Evolutionary conservation across 1,284 basidiomycete genomes (phyloP), one percentile per base, ranked within the genome.

Genomic region (Sporisorium reilianum): DNA sequence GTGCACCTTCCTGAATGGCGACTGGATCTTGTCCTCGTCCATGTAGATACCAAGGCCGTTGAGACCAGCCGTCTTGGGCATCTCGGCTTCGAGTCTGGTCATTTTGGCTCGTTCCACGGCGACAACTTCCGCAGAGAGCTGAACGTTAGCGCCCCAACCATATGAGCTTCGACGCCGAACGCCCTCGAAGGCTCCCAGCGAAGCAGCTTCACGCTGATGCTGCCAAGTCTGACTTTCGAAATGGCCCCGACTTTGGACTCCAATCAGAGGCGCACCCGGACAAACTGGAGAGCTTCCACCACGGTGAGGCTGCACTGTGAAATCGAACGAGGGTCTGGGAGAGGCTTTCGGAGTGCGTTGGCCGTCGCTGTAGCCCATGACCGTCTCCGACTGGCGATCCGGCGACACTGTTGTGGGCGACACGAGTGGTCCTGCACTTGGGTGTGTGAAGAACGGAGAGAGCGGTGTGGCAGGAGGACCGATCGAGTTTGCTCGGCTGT

Each of bases 251-350:
- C 23, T 48, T n/a, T 56, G 45, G 3, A 44, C 44, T 8, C 64
- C 70, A 18, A 73, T 68, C 38, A 67, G 26, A 18, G 70, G 70
- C n/a, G 70, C 70, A 10, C 70, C 70, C 0, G 70, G 61, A 25
- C 64, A 73, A 32, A n/a, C 34, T 3, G 64, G 61, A 20, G 56
- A 49, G 8, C 42, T 51, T 11, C 11, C 16, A 9, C 6, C 42
- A 11, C 28, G 20, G 40, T 18, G 22, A 2, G 58, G 16, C 20
- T 22, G 56, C 5, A 46, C 34, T 9, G 40, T 12, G 7, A 55
- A 59, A 40, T 64, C 57, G 38, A 64, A 73, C 0, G 49, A 52
- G 2, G 70, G 12, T 9, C 57, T 54, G 16, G 50, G 55, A 1
- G 25, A 26, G 28, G 70, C 70, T 50, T 51, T 20, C 9, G 70